Evolutionary conservation across 805 yeast species (phyloP).

Genomic region (Zygoascus biomembranicola): DNA sequence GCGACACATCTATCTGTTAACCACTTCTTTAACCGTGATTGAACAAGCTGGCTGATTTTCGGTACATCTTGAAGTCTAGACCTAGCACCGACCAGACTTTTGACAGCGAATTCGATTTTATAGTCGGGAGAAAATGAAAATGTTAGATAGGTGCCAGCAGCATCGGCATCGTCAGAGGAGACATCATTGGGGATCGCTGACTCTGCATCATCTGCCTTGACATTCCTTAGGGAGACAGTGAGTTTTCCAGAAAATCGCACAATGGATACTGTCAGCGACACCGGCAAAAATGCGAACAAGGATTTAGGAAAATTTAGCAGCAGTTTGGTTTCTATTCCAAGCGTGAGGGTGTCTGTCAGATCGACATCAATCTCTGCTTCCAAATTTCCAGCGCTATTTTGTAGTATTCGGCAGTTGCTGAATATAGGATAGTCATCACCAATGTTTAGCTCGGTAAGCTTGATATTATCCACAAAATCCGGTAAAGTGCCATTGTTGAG

Average conservation of each 20-base stretch:
- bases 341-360: constrained; percentile 73
- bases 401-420: constrained; percentile 83
- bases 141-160: constrained; percentile 46
- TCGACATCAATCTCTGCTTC: constrained; percentile 92
- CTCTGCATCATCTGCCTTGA: constrained; percentile 11
- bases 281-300: constrained; percentile 78
- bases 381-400: constrained; percentile 33
- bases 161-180: neutral
- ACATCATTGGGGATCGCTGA: constrained; percentile 31
- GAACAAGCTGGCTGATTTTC: constrained; percentile 76
- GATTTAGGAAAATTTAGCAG: constrained; percentile 77
- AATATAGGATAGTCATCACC: constrained; percentile 95
- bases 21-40: constrained; percentile 76
- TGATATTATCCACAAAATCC: constrained; percentile 68
- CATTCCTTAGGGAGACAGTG: constrained; percentile 47
- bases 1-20: constrained; percentile 89
- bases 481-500: constrained; percentile 58
- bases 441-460: constrained; percentile 78
- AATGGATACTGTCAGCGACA: constrained; percentile 74
- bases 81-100: constrained; percentile 84
- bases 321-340: constrained; percentile 76
- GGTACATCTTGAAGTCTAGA: constrained; percentile 92
- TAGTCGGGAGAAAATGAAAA: constrained; percentile 90
- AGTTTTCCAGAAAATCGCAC: constrained; percentile 87
- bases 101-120: constrained; percentile 78